Base-by-base conservation (phyloP, 257 asterid species). In the Plantago major region DNA sequence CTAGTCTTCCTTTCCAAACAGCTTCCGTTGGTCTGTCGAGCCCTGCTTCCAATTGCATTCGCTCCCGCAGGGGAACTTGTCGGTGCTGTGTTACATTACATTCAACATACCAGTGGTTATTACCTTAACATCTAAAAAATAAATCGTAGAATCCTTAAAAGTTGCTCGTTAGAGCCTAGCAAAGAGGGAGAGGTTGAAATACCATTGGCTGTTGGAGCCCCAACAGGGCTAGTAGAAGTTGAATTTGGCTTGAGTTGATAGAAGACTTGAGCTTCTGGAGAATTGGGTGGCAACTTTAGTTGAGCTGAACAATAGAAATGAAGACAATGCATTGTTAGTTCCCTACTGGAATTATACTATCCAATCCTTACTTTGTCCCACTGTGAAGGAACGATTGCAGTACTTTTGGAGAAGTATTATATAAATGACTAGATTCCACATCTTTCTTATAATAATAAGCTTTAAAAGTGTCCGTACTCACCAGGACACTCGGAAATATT, bases 191-290 rank as follows among this genome's bases (percentile, higher is more conserved):
- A 19, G 12, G 9, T 22, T 10, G 38, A 22, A 5, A 51, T 77
- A 77, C 82, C 79, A 44, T 9, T 55, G 44, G 71, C 14, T 22
- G 10, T 46, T 30, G 78, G 76, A 3, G 71, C 83, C 62, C 68
- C 74, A 2, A 74, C 74, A 12, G 65, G 60, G 43, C 5, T 46
- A 44, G 59, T 59, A 38, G 42, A 48, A 49, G 60, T 57, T 26
- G 87, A 48, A 11, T 64, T 62, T 19, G 58, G 37, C 46, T 76
- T 80, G 42, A 66, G 33, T 56, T 79, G 87, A 64, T 86, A 84
- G 80, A 84, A 89, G 10, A 83, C 59, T 64, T 89, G 88, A 46
- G 96, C 95, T 1, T 84, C 96, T 11, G 95, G 82, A 55, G 96
- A 89, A 68, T 89, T 74, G 0, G 93, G 94, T 53, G 85, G 81